A percentile compares a stretch with the other conserved stretches of the same genome.
Conservation (phyloP, 2,329 filamentous ascomycete genomes). For the Rhynchosporium secalis region DNA sequence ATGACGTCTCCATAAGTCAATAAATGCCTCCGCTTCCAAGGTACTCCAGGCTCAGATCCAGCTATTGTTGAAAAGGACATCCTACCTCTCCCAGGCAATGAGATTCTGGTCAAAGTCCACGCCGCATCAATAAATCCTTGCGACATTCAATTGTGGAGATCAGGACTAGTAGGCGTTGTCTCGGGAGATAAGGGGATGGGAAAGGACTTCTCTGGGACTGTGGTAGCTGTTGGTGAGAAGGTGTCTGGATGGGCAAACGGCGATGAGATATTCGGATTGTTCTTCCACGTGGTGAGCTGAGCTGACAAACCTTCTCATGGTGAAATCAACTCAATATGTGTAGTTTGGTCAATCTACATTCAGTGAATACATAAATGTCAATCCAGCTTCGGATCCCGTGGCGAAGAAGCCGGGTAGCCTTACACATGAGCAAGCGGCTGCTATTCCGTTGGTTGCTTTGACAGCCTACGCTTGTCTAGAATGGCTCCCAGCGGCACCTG, state of each 20-base stretch:
- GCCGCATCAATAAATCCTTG: slow-evolving; percentile 38
- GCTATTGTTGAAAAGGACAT: slow-evolving; percentile 31
- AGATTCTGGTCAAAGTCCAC: slow-evolving; percentile 36
- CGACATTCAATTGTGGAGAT: slow-evolving; percentile 37
- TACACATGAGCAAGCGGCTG: slow-evolving; percentile 46
- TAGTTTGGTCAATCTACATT: slow-evolving; percentile 39
- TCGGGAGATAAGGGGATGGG: slow-evolving; percentile 38
- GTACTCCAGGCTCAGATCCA: slow-evolving; percentile 23
- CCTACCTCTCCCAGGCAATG: slow-evolving; percentile 29
- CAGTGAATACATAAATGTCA: slow-evolving; percentile 35
- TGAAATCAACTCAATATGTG: background rate
- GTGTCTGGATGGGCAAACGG: slow-evolving; percentile 40
- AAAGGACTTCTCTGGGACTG: slow-evolving; percentile 37
- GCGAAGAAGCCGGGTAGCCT: slow-evolving; percentile 44
- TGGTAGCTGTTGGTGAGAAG: slow-evolving; percentile 40
- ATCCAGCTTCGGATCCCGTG: slow-evolving; percentile 32
- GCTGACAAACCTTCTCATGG: background rate
- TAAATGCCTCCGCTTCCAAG: slow-evolving; percentile 29
- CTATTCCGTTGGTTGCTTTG: slow-evolving; percentile 46
- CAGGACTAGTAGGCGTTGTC: slow-evolving; percentile 31
- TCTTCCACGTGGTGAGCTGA: slow-evolving; percentile 33
- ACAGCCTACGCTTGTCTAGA: slow-evolving; percentile 42
- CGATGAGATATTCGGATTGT: slow-evolving; percentile 42
- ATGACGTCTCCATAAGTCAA: slow-evolving; percentile 25
- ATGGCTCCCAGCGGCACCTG: slow-evolving; percentile 31